Evolutionary conservation across 345 rosid genomes (phyloP), one percentile per base, ranked within the genome.

Genomic region (Eucalyptus sp.): DNA sequence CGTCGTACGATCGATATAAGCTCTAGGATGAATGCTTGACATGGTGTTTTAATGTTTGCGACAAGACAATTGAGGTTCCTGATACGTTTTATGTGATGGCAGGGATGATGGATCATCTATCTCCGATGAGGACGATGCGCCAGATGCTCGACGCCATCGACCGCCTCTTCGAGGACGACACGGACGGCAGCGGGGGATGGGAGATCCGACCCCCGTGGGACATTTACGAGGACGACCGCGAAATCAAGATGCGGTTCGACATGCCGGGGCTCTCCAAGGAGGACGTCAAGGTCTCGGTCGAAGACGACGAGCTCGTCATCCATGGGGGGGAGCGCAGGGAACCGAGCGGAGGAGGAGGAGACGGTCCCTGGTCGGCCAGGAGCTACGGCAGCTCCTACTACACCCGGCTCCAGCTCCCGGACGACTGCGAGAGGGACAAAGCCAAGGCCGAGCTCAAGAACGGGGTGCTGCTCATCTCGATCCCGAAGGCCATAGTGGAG

Each of bases 201-300:
- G 96, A 91, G 29, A 88, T 91, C 7, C 93, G 96, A 6, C 89
- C 93, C 3, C 97, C 96, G 2, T 95, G 98, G 97, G 99, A 96
- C 86, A 92, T 95, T 43, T 92, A 93, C 81, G 95, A 96, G 3
- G 97, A 93, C 50, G 97, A 95, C 24, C 62, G 91, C 7, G 97
- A 94, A 91, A 92, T 95, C 90, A 94, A 94, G 90, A 93, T 95
- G 98, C 92, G 97, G 83, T 95, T 95, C 37, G 97, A 95, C 94
- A 92, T 96, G 96, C 98, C 96, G 16, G 96, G 97, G 13, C 92
- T 97, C 6, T 89, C 93, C 17, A 95, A 92, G 93, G 97, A 95
- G 37, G 97, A 96, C 5, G 96, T 95, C 13, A 92, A 91, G 90
- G 94, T 97, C 10, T 93, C 92, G 1, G 90, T 95, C 1, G 98